Percentiles rank a stretch among this genome's conserved stretches.
These are phyloP conservation scores for Colletotrichum plurivorum DNA, from an alignment of 2,329 filamentous ascomycete genomes.

Conservation along the genomic window DNA sequence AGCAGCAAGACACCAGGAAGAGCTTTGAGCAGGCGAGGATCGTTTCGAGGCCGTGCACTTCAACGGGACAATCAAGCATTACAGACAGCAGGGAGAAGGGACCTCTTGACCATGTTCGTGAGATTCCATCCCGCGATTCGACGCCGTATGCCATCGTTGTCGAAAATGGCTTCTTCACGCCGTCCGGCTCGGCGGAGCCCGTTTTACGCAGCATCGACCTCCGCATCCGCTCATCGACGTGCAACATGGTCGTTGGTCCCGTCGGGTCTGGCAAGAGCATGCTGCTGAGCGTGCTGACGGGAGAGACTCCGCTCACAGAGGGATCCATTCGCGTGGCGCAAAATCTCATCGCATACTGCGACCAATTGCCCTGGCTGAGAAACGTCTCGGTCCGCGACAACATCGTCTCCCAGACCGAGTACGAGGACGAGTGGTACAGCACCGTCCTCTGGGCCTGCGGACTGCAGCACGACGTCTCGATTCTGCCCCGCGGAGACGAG, in stretches of 20 bases:
- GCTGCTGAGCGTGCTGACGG: conserved; percentile 35
- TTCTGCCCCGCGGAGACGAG: neutral
- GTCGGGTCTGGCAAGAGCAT: conserved; percentile 41
- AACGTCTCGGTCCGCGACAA: conserved; percentile 44
- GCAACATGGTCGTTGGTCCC: conserved; percentile 38
- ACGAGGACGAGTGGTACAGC: conserved; percentile 42
- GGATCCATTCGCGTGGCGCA: neutral
- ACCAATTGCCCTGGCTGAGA: conserved; percentile 44
- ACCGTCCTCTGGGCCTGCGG: conserved; percentile 42
- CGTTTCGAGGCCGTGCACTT: neutral
- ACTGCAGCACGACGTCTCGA: conserved; percentile 13
- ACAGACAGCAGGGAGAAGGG: neutral
- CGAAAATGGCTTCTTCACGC: conserved; percentile 7
- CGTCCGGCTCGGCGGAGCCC: conserved; percentile 5
- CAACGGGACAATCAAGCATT: neutral
- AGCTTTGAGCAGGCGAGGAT: neutral
- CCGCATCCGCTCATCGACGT: neutral
- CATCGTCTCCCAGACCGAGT: conserved; percentile 42
- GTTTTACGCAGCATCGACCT: conserved; percentile 22
- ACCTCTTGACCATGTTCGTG: neutral
- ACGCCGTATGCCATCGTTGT: conserved; percentile 31
- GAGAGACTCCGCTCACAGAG: conserved; percentile 24
- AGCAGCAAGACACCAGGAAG: neutral
- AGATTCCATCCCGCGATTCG: neutral
- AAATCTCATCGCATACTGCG: conserved; percentile 39